Base-by-base conservation (phyloP, 805 yeast genomes). In the Peterozyma xylosa region DNA sequence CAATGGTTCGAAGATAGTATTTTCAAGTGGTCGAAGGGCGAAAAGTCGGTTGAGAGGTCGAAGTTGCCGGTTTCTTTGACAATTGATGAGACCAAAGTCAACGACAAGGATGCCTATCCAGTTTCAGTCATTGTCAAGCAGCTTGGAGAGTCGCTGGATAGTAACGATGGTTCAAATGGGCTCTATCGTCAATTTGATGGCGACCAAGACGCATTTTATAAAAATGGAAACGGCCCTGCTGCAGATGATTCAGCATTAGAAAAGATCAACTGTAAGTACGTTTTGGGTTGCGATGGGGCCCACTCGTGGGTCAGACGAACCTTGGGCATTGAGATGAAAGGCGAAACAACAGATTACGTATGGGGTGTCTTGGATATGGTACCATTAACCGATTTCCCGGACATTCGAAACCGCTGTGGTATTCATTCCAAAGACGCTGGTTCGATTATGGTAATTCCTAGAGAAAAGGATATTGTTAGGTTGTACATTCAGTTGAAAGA, bases 31-130 rank as follows among this genome's bases (percentile, higher is more conserved):
- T 45, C 55, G 11, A 44, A 46, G 14, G 55, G 52, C 9, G 32
- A 38, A 32, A 40, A 15, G 13, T 27, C 42, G 10, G 53, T 51
- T 34, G 60, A 56, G 44, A 50, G 58, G 42, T 52, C 54, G 13
- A 42, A 43, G 17, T 45, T 53, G 11, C 55, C 55, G 27, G 5
- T 53, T 30, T 42, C 39, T 3, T 47, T 55, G 13, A 37, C 46
- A 10, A 40, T 53, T 5, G 53, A 55, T 35, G 57, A 54, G 33
- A 21, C 55, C 3, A 49, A 53, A 11, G 68, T 66, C 11, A 58
- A 63, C 11, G 79, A 74, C 45, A 36, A 55, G 9, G 50, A 58
- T 3, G 66, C 64, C 17, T 67, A 50, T 50, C 77, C 80, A 1
- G 70, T 76, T 11, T 39, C 47, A 18, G 53, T 54, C 1, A 17